Conservation (phyloP, 2,329 filamentous ascomycete genomes). For the Cytospora leucostoma region DNA sequence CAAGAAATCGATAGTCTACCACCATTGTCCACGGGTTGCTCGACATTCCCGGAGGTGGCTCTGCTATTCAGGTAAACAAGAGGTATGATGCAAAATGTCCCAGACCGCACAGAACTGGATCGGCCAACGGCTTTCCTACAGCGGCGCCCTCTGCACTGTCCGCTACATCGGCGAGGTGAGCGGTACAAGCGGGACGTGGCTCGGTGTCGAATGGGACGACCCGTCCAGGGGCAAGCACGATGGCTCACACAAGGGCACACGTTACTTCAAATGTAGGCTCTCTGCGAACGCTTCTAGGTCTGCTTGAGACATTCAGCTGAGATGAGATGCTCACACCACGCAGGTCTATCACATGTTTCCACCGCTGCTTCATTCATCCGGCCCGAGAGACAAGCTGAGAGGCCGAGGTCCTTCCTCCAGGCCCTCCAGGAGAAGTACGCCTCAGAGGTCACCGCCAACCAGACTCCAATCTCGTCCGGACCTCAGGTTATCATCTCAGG, state of each 20-base stretch:
- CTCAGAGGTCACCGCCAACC: conserved; percentile 48
- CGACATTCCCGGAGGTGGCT: background rate
- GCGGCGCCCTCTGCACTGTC: conserved; percentile 77
- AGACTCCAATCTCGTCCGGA: conserved; percentile 35
- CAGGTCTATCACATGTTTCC: conserved; percentile 62
- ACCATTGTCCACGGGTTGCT: background rate
- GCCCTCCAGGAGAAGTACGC: conserved; percentile 86
- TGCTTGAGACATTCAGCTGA: conserved; percentile 9
- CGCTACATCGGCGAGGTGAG: conserved; percentile 77
- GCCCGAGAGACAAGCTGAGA: conserved; percentile 69
- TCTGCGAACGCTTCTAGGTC: background rate
- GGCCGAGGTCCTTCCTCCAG: conserved; percentile 71
- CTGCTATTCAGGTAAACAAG: background rate
- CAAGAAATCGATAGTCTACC: background rate
- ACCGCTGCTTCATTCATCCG: conserved; percentile 87
- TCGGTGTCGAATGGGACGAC: conserved; percentile 98
- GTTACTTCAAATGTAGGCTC: conserved; percentile 80
- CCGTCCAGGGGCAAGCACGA: conserved; percentile 83
- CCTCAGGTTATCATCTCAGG: conserved; percentile 68
- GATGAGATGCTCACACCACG: background rate
- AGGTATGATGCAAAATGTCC: conserved; percentile 40
- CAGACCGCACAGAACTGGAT: conserved; percentile 42
- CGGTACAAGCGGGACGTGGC: conserved; percentile 77
- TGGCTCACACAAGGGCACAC: conserved; percentile 74
- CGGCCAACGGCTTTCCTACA: conserved; percentile 80